A percentile compares a stretch with the other conserved stretches of the same genome.
Evolutionary conservation across 1,284 basidiomycete species (phyloP).

Genomic region (Ceratobasidium sp.): DNA sequence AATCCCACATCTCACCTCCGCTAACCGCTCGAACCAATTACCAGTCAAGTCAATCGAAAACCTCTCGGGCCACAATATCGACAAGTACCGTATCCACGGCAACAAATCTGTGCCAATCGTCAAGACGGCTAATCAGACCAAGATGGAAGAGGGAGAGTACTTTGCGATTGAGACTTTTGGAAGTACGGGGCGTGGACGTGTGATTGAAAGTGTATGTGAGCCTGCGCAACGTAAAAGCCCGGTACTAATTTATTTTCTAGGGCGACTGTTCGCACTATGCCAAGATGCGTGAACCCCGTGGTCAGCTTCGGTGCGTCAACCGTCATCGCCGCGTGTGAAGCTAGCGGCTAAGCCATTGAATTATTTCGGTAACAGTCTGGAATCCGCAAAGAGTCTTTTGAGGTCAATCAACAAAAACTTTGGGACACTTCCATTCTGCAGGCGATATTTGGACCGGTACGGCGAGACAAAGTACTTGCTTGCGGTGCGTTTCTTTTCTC

Average conservation of each 20-base stretch:
- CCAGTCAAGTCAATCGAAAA: conserved; percentile 93
- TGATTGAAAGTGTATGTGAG: conserved; percentile 81
- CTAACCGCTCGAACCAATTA: conserved; percentile 15
- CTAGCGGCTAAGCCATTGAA: not conserved
- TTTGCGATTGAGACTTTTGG: conserved; percentile 99
- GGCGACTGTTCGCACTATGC: conserved; percentile 98
- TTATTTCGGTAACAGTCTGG: conserved; percentile 67
- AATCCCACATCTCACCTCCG: not conserved
- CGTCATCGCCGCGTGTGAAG: conserved; percentile 35
- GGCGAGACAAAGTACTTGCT: conserved; percentile 97
- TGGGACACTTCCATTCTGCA: conserved; percentile 95
- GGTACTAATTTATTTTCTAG: conserved; percentile 58
- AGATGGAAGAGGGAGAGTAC: conserved; percentile 99
- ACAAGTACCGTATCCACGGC: conserved; percentile 89
- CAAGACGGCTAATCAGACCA: conserved; percentile 88
- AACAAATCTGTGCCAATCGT: conserved; percentile 93
- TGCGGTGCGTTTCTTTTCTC: conserved; percentile 71
- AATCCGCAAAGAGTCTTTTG: conserved; percentile 87
- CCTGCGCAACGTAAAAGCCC: not conserved
- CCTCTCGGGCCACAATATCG: conserved; percentile 92
- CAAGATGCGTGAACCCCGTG: conserved; percentile 74
- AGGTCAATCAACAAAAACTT: conserved; percentile 94
- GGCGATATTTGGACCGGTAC: conserved; percentile 90
- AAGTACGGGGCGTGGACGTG: conserved; percentile 92
- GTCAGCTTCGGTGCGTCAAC: conserved; percentile 73